Percentiles rank a stretch among this genome's conserved stretches.
phyloP scores from a whole-genome alignment of 1,139 yeast genomes.

The Scheffersomyces quercinus region DNA sequence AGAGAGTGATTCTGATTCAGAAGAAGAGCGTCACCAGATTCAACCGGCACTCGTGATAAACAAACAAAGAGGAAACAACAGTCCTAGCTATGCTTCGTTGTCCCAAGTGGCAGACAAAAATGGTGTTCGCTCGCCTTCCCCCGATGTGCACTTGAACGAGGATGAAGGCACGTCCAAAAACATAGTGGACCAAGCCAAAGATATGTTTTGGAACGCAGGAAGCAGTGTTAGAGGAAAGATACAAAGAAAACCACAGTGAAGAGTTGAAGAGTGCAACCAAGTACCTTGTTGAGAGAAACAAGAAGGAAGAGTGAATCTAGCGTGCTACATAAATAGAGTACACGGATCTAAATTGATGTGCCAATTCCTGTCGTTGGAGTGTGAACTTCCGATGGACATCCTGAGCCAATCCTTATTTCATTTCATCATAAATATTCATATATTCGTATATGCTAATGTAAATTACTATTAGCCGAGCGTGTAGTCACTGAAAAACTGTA shows the following conservation, averaged over 20 bases:
- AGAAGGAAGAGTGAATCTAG: background rate
- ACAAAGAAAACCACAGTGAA: conserved; percentile 1
- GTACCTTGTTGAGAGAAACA: background rate
- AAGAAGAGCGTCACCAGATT: conserved; percentile 22
- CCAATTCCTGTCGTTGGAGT: too few species aligned
- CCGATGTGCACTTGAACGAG: conserved; percentile 15
- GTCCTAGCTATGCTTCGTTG: conserved; percentile 40
- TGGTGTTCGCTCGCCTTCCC: conserved; percentile 38
- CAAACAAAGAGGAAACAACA: conserved; percentile 13
- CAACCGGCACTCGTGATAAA: background rate
- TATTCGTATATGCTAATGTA: too few species aligned
- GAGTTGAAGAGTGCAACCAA: conserved; percentile 2
- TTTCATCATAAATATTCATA: too few species aligned
- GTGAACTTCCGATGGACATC: too few species aligned
- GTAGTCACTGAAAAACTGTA: too few species aligned
- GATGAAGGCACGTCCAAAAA: conserved; percentile 9
- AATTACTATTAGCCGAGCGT: too few species aligned
- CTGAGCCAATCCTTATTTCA: too few species aligned
- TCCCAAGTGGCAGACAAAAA: conserved; percentile 54
- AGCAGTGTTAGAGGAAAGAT: conserved; percentile 11
- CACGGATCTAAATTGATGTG: background rate
- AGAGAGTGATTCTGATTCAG: conserved; percentile 28
- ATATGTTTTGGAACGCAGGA: conserved; percentile 38
- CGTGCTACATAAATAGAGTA: background rate
- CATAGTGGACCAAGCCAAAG: conserved; percentile 42